phyloP scores from a whole-genome alignment of 305 asterid species.

The Rubia occidens region DNA sequence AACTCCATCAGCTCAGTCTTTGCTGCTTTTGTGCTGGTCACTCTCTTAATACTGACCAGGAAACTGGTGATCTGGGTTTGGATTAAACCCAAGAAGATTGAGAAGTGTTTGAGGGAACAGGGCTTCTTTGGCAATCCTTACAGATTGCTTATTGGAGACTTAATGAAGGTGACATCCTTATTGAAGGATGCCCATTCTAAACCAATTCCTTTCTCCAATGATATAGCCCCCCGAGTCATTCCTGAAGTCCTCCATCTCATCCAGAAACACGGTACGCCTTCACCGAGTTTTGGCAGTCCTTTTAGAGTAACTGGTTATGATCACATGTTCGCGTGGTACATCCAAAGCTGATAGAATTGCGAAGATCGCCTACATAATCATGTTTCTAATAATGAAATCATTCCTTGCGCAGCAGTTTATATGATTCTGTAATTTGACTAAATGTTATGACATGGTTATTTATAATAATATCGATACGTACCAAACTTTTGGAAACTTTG shows the following conservation, averaged over 20 bases:
- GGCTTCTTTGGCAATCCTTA: conserved; percentile 29
- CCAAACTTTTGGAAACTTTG: background rate
- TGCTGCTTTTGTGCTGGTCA: background rate
- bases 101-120: conserved; percentile 19
- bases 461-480: too few species aligned
- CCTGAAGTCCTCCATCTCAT: conserved; percentile 6
- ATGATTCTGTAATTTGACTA: too few species aligned
- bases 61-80: conserved; percentile 21
- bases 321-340: background rate
- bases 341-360: background rate
- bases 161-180: conserved; percentile 11
- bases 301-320: background rate
- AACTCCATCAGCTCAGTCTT: background rate
- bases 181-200: conserved; percentile 25
- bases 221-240: conserved; percentile 18
- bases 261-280: conserved; percentile 6
- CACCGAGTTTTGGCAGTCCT: background rate
- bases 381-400: too few species aligned
- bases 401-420: too few species aligned
- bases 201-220: conserved; percentile 21
- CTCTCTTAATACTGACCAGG: conserved; percentile 9
- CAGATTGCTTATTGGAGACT: conserved; percentile 24
- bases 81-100: conserved; percentile 29
- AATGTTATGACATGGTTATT: too few species aligned
- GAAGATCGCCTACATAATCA: too few species aligned